Conservation (phyloP, 805 yeast genomes). For the Metahyphopichia silvanorum region DNA sequence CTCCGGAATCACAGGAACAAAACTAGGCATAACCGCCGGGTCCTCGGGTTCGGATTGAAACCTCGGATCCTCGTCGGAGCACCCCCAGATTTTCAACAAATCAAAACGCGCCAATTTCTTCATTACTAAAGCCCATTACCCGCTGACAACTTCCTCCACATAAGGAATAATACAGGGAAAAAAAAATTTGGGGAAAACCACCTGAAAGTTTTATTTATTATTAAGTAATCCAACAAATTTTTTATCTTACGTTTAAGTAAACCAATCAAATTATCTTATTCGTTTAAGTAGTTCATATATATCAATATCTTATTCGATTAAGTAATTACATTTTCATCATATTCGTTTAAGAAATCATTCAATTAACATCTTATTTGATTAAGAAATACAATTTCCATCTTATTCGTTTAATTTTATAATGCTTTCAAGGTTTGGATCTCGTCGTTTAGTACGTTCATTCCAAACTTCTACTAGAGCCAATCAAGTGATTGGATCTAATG, state of each 20-base stretch:
- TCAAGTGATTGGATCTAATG: conserved; percentile 36
- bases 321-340: no score
- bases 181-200: no score
- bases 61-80: not conserved
- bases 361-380: no score
- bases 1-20: not conserved
- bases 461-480: conserved; percentile 23
- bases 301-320: no score
- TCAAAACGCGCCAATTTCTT: conserved; percentile 1
- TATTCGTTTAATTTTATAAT: not conserved
- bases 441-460: conserved; percentile 15
- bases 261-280: no score
- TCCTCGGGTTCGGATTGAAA: not conserved
- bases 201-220: no score
- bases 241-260: no score
- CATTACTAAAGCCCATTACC: conserved; percentile 1
- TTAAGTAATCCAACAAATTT: no score
- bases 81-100: conserved; percentile 1
- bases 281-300: no score
- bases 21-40: conserved; percentile 1
- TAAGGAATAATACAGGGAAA: no score
- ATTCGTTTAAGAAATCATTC: no score
- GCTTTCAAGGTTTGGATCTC: not conserved
- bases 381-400: not conserved
- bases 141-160: no score